Percentiles rank a stretch among this genome's conserved stretches.
phyloP scores from a whole-genome alignment of 768 basidiomycete species.

The Podaxis pistillaris region DNA sequence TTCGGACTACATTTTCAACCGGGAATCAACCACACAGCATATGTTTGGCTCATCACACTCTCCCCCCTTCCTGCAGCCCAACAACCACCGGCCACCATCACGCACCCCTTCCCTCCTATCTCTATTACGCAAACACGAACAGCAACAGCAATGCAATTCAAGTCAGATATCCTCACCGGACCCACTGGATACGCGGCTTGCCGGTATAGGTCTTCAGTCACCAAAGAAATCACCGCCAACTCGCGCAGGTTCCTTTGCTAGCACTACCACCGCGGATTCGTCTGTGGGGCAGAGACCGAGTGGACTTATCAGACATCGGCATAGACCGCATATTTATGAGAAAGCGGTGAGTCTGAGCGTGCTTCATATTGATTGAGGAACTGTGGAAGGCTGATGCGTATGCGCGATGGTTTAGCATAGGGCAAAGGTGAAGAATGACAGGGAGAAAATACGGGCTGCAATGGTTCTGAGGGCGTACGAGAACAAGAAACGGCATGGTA shows the following conservation, averaged over 20 bases:
- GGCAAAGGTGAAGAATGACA: constrained; percentile 9
- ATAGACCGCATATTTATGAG: constrained; percentile 10
- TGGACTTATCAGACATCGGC: constrained; percentile 10
- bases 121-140: constrained; percentile 2
- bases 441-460: not conserved
- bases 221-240: not conserved
- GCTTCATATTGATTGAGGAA: not conserved
- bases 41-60: constrained; percentile 5
- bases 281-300: not conserved
- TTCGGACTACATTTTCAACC: not conserved
- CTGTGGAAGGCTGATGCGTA: not conserved
- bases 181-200: not conserved
- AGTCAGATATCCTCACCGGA: not conserved
- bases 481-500: constrained; percentile 1
- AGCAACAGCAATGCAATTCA: not conserved
- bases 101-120: constrained; percentile 11
- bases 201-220: constrained; percentile 6
- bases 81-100: not conserved
- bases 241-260: not conserved
- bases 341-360: not conserved
- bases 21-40: not conserved
- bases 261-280: not conserved
- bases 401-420: not conserved
- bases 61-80: not conserved
- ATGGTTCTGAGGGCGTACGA: constrained; percentile 6